Evolutionary conservation across 1,284 basidiomycete species (phyloP).

Genomic region (Heterobasidion irregulare): DNA sequence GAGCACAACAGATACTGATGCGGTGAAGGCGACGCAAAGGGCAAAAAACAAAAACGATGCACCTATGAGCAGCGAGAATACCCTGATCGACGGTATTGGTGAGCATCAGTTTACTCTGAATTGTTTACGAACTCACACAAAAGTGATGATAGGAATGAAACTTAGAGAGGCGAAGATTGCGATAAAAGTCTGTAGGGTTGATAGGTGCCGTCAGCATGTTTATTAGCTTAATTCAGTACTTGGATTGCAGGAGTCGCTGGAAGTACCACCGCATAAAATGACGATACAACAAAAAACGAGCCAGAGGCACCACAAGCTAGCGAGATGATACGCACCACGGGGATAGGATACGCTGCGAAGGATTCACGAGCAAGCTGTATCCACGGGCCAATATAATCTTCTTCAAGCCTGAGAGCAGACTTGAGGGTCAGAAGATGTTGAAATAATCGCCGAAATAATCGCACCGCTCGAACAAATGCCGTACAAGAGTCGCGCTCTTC

Average conservation of each 20-base stretch:
- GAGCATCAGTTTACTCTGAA: background rate
- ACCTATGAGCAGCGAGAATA: constrained; percentile 22
- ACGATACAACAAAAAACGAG: background rate
- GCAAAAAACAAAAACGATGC: constrained; percentile 20
- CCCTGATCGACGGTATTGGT: constrained; percentile 11
- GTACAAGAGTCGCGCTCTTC: constrained; percentile 7
- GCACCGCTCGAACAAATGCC: constrained; percentile 4
- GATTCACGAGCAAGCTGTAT: background rate
- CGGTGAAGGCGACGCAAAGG: constrained; percentile 13
- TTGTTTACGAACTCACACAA: constrained; percentile 18
- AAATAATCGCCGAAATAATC: background rate
- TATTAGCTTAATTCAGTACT: no score
- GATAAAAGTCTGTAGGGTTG: constrained; percentile 19
- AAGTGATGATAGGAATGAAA: constrained; percentile 23
- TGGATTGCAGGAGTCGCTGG: no score
- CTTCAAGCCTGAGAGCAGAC: constrained; percentile 4
- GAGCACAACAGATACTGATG: constrained; percentile 14
- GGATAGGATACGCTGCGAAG: constrained; percentile 6
- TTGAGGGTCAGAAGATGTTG: background rate
- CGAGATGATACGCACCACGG: constrained; percentile 4
- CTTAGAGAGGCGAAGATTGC: constrained; percentile 21
- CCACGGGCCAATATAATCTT: constrained; percentile 5
- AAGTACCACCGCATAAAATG: no score
- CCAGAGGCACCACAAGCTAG: background rate
- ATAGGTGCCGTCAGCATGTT: no score